Base-by-base conservation (phyloP, 2,329 filamentous ascomycete genomes). In the Fusarium hainanense region DNA sequence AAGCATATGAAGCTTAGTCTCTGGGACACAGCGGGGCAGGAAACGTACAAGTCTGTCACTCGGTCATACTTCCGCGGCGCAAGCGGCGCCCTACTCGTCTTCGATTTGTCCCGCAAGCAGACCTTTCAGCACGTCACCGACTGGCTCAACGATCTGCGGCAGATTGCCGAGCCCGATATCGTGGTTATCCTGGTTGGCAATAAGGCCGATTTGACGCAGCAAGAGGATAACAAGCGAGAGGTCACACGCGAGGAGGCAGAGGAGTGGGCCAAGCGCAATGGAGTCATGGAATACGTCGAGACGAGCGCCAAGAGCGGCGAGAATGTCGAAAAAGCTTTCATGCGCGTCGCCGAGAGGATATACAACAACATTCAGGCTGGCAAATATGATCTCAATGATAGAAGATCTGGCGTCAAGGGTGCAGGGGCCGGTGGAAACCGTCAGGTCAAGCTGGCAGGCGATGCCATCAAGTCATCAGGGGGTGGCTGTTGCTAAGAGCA, bases 1-100 rank as follows among this genome's bases (percentile, higher is more conserved):
- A 90, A 89, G 76, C 91, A 95, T 82, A 97, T 97, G 94, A 97
- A 97, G 82, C 87, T 97, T 7, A 93, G 90, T 46, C 85, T 98
- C 13, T 98, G 95, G 95, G 95, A 98, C 78, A 98, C 95, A 1
- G 95, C 95, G 18, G 95, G 95, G 27, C 95, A 98, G 80, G 95
- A 98, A 83, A 97, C 94, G 14, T 98, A 98, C 85, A 98, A 98
- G 80, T 95, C 92, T 46, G 96, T 98, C 63, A 98, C 95, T 11
- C 87, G 95, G 57, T 96, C 92, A 66, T 98, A 98, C 83, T 97
- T 97, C 81, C 91, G 94, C 55, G 94, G 94, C 75, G 87, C 87
- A 18, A 88, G 85, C 27, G 87, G 87, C 63, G 87, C 87, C 47
- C 86, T 99, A 16, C 88, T 99, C 27, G 96, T 99, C 66, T 99